Evolutionary conservation across 2,329 filamentous ascomycete species (phyloP).

Genomic region (Monilinia aucupariae): DNA sequence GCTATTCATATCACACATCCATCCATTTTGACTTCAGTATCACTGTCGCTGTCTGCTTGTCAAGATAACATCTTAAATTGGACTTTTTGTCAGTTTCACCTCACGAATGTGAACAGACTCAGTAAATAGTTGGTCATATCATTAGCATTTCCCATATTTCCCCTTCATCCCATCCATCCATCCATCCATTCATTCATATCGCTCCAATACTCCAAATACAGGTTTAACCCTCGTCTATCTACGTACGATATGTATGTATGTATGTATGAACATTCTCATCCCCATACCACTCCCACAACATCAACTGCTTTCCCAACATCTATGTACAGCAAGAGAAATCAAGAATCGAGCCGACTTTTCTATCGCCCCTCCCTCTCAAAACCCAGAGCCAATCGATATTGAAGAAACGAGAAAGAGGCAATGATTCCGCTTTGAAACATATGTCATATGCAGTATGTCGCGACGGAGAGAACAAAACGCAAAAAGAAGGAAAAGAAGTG

Average conservation of each 20-base stretch:
- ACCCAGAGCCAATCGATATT: neutral
- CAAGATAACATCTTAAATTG: neutral
- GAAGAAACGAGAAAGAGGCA: neutral
- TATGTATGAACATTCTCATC: slow-evolving; percentile 5
- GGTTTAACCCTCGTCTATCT: neutral
- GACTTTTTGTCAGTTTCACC: no score
- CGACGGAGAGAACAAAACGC: neutral
- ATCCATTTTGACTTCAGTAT: no score
- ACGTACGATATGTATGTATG: slow-evolving; percentile 15
- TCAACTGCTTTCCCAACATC: neutral
- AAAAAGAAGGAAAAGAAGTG: neutral
- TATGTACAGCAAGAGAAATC: slow-evolving; percentile 11
- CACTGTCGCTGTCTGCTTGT: no score
- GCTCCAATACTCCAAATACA: slow-evolving; percentile 12
- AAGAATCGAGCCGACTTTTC: neutral
- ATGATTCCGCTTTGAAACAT: neutral
- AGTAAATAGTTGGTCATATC: slow-evolving; percentile 4
- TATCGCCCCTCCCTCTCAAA: neutral
- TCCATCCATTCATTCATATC: slow-evolving; percentile 8
- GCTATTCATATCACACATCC: no score
- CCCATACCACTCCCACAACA: neutral
- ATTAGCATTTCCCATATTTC: slow-evolving; percentile 14
- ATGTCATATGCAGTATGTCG: slow-evolving; percentile 8
- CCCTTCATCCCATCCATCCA: no score
- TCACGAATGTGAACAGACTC: neutral